Percentiles rank a stretch among this genome's conserved stretches.
Evolutionary conservation across 352 stramenopile genomes (phyloP).

Genomic region (Pythium phragmitis): DNA sequence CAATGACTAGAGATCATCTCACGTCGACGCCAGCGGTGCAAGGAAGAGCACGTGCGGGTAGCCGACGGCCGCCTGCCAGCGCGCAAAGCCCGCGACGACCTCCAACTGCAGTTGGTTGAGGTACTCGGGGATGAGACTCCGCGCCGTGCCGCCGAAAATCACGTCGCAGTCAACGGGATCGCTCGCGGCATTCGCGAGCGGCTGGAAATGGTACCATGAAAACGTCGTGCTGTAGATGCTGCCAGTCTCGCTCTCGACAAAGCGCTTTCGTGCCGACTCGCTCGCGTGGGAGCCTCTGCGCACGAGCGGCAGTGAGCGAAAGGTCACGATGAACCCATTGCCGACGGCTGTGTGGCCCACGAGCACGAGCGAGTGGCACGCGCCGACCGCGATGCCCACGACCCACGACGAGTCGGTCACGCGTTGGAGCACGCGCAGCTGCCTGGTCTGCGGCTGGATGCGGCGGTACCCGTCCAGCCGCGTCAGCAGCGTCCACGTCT

Average conservation of each 20-base stretch:
- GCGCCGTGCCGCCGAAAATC: constrained; percentile 56
- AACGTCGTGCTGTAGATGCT: constrained; percentile 60
- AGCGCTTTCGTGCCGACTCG: constrained; percentile 35
- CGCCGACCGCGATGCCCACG: constrained; percentile 42
- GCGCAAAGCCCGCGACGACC: constrained; percentile 55
- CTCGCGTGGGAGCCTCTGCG: not conserved
- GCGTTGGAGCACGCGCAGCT: constrained; percentile 54
- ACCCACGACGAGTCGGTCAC: constrained; percentile 64
- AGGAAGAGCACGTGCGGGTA: constrained; percentile 5
- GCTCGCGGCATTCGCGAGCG: constrained; percentile 20
- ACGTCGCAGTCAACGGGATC: constrained; percentile 48
- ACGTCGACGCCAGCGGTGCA: not conserved
- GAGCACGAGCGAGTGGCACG: constrained; percentile 53
- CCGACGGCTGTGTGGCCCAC: constrained; percentile 60
- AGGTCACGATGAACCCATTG: constrained; percentile 62
- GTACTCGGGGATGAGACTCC: constrained; percentile 52
- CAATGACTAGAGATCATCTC: not conserved
- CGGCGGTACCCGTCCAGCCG: constrained; percentile 47
- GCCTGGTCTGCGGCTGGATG: constrained; percentile 60
- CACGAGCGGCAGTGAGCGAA: constrained; percentile 60
- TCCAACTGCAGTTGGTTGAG: constrained; percentile 69
- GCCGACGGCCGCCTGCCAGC: constrained; percentile 68
- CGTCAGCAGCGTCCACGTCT: constrained; percentile 68
- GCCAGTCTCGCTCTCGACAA: constrained; percentile 39
- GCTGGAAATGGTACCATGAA: constrained; percentile 79